These are phyloP conservation scores for Fagus crenata DNA, from an alignment of 306 rosid genomes.

Conservation along the genomic window DNA sequence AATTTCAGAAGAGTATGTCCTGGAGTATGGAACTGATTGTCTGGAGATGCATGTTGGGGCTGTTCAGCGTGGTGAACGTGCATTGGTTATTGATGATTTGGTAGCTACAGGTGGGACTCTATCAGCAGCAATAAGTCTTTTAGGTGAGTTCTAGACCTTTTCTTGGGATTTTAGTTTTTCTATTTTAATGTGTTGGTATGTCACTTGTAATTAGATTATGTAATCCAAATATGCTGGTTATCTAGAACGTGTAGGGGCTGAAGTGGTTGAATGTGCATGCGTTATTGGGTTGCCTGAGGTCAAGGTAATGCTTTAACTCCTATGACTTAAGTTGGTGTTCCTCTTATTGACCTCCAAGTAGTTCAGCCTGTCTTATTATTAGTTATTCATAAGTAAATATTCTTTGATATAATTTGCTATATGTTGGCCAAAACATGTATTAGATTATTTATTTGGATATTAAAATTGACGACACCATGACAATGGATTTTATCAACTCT, in stretches of 20 bases:
- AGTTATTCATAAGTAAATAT: neutral
- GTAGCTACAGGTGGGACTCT: slow-evolving; percentile 98
- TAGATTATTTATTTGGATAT: neutral
- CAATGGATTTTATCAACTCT: no score
- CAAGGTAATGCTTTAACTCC: slow-evolving; percentile 54
- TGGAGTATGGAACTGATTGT: slow-evolving; percentile 90
- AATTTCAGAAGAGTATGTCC: slow-evolving; percentile 71
- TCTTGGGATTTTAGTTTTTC: slow-evolving; percentile 4
- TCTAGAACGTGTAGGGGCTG: slow-evolving; percentile 82
- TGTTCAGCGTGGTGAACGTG: slow-evolving; percentile 75
- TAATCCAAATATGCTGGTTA: slow-evolving; percentile 25
- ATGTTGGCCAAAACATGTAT: neutral
- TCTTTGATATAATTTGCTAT: neutral
- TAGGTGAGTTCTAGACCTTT: slow-evolving; percentile 52
- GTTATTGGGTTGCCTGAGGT: slow-evolving; percentile 89
- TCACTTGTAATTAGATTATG: slow-evolving; percentile 16
- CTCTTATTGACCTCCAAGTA: slow-evolving; percentile 11
- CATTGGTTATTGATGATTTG: slow-evolving; percentile 81
- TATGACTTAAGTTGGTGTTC: slow-evolving; percentile 1
- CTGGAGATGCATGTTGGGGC: slow-evolving; percentile 92
- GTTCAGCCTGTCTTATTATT: slow-evolving; percentile 14
- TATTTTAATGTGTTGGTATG: slow-evolving; percentile 16
- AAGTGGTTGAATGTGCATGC: slow-evolving; percentile 94
- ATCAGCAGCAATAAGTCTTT: slow-evolving; percentile 80
- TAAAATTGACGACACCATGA: neutral